Conservation (phyloP, 2,329 filamentous ascomycete species). For the Beauveria rudraprayagi region DNA sequence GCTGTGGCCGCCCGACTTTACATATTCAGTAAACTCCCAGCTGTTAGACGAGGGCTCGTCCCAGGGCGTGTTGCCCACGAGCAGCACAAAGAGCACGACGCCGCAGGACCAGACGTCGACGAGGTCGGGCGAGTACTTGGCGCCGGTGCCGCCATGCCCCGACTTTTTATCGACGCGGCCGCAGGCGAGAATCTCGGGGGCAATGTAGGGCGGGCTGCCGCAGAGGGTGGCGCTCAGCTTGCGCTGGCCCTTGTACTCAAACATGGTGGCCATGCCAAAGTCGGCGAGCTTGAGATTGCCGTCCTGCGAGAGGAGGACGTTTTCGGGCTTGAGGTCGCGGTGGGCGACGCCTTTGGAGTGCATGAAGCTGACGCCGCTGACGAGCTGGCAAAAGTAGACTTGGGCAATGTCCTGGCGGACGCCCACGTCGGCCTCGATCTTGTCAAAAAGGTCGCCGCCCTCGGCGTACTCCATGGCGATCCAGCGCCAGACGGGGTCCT, state of each 20-base stretch:
- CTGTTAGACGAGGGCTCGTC: slow-evolving; percentile 80
- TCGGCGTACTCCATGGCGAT: slow-evolving; percentile 97
- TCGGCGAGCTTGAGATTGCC: slow-evolving; percentile 92
- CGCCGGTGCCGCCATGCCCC: slow-evolving; percentile 37
- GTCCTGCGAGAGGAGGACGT: slow-evolving; percentile 77
- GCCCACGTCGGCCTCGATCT: slow-evolving; percentile 95
- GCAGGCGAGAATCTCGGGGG: slow-evolving; percentile 73
- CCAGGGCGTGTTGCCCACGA: slow-evolving; percentile 97
- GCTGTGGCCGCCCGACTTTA: slow-evolving; percentile 69
- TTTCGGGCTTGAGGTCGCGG: slow-evolving; percentile 87
- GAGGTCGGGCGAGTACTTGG: slow-evolving; percentile 65
- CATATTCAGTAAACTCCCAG: slow-evolving; percentile 87
- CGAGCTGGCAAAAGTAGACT: slow-evolving; percentile 87
- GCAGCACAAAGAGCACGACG: slow-evolving; percentile 90
- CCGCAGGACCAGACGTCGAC: slow-evolving; percentile 97
- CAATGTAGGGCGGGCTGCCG: slow-evolving; percentile 94
- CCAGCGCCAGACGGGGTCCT: slow-evolving; percentile 86
- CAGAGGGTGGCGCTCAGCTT: slow-evolving; percentile 86
- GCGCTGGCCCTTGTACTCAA: slow-evolving; percentile 75
- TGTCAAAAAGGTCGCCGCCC: slow-evolving; percentile 95
- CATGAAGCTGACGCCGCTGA: slow-evolving; percentile 87
- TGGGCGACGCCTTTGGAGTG: slow-evolving; percentile 94
- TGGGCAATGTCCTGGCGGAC: slow-evolving; percentile 94
- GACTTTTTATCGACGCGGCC: slow-evolving; percentile 38
- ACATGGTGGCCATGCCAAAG: slow-evolving; percentile 92